Evolutionary conservation across 441 rosid genomes (phyloP).

Genomic region (Croton laevigatus): DNA sequence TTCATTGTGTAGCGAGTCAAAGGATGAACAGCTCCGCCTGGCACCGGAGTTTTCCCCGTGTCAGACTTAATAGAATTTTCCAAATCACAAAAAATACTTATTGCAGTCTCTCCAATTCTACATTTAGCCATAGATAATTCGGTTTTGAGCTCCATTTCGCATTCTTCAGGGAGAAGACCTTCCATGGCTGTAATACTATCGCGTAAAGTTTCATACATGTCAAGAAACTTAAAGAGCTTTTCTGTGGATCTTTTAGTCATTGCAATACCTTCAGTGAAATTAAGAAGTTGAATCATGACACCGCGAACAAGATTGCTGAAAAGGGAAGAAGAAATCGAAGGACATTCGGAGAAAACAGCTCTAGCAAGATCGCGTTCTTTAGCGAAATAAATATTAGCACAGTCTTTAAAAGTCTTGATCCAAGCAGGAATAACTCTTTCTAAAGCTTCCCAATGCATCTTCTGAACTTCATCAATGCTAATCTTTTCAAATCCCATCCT

Average conservation of each 20-base stretch:
- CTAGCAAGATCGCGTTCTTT: constrained; percentile 55
- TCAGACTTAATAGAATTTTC: constrained; percentile 76
- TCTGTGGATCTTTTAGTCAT: constrained; percentile 69
- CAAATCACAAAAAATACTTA: constrained; percentile 61
- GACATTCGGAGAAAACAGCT: constrained; percentile 38
- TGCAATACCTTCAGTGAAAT: constrained; percentile 72
- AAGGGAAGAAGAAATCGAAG: constrained; percentile 37
- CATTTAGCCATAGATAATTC: constrained; percentile 49
- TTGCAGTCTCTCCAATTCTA: constrained; percentile 69
- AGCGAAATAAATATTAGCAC: constrained; percentile 47
- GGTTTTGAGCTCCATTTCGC: constrained; percentile 40
- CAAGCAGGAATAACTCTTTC: constrained; percentile 74
- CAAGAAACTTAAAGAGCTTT: constrained; percentile 79
- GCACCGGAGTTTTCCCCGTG: constrained; percentile 61
- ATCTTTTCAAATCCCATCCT: constrained; percentile 60
- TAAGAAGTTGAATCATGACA: constrained; percentile 59
- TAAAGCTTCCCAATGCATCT: constrained; percentile 71
- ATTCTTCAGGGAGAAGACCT: constrained; percentile 38
- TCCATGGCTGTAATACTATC: constrained; percentile 47
- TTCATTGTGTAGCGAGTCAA: constrained; percentile 87
- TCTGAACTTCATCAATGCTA: constrained; percentile 80
- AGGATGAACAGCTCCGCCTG: constrained; percentile 92
- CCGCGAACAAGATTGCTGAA: constrained; percentile 49
- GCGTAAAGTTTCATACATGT: constrained; percentile 70
- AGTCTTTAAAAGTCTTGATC: constrained; percentile 58